Evolutionary conservation across 805 yeast species (phyloP).

Genomic region (Wickerhamiella domercqiae): DNA sequence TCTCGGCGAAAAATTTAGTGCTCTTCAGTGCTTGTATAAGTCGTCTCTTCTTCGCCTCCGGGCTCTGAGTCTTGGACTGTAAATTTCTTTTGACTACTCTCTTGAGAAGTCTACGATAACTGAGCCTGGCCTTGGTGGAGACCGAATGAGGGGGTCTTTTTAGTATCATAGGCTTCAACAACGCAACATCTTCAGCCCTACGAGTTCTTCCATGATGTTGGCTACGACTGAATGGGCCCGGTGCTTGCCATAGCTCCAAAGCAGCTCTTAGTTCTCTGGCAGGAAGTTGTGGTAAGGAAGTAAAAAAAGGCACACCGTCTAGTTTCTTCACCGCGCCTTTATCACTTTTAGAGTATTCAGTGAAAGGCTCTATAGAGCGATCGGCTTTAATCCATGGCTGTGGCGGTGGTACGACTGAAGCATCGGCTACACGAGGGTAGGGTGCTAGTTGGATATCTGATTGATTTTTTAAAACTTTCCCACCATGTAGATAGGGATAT

Average conservation of each 20-base stretch:
- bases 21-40: slow-evolving; percentile 50
- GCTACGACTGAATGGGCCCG: slow-evolving; percentile 55
- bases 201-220: not conserved
- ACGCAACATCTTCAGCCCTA: slow-evolving; percentile 65
- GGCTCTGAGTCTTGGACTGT: slow-evolving; percentile 28
- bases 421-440: not conserved
- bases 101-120: slow-evolving; percentile 82
- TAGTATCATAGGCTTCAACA: slow-evolving; percentile 68
- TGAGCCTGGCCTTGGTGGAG: slow-evolving; percentile 67
- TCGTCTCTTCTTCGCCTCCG: slow-evolving; percentile 33
- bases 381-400: not conserved
- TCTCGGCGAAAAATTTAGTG: slow-evolving; percentile 82
- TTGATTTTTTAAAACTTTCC: not conserved
- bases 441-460: not conserved
- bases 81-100: slow-evolving; percentile 56
- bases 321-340: not conserved
- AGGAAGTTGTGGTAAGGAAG: slow-evolving; percentile 31
- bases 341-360: slow-evolving; percentile 16
- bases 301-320: slow-evolving; percentile 13
- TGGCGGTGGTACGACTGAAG: not conserved
- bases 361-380: slow-evolving; percentile 1
- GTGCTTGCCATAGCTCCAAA: slow-evolving; percentile 59
- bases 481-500: slow-evolving; percentile 55
- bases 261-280: slow-evolving; percentile 40
- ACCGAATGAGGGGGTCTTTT: slow-evolving; percentile 32